These are phyloP conservation scores for Buxus sempervirens DNA, from an alignment of 164 flowering plant species.

Conservation along the genomic window DNA sequence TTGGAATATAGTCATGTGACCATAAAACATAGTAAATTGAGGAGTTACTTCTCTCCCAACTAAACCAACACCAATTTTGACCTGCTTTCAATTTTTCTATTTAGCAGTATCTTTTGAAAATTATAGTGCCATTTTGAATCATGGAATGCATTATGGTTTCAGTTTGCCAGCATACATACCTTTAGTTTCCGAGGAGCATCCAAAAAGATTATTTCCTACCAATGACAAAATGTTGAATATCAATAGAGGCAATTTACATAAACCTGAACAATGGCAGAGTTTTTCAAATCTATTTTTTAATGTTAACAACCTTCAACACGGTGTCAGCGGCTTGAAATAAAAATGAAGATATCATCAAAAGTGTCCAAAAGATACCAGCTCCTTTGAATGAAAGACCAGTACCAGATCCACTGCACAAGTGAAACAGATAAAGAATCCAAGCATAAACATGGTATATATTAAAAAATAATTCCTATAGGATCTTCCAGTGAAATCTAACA, in stretches of 20 bases:
- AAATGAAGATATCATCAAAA: slow-evolving; percentile 82
- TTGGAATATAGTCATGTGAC: neutral
- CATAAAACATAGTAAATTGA: neutral
- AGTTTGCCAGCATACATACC: slow-evolving; percentile 33
- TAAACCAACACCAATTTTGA: neutral
- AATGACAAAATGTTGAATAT: slow-evolving; percentile 13
- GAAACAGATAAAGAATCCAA: slow-evolving; percentile 7
- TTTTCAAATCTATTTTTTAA: slow-evolving; percentile 1
- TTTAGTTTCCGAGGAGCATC: slow-evolving; percentile 54
- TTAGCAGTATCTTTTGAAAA: neutral
- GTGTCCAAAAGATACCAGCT: slow-evolving; percentile 85
- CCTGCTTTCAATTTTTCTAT: neutral
- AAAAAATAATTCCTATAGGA: neutral
- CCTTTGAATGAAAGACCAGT: slow-evolving; percentile 71
- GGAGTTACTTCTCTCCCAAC: neutral
- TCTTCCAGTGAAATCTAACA: neutral
- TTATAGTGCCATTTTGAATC: neutral
- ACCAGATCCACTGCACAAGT: slow-evolving; percentile 76
- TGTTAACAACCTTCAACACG: slow-evolving; percentile 67
- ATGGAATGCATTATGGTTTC: neutral
- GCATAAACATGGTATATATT: neutral
- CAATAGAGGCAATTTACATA: neutral
- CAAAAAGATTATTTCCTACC: slow-evolving; percentile 81
- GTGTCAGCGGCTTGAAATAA: slow-evolving; percentile 95
- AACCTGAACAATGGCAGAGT: neutral